Base-by-base conservation (phyloP, 805 yeast species). In the Candida lessepsii region DNA sequence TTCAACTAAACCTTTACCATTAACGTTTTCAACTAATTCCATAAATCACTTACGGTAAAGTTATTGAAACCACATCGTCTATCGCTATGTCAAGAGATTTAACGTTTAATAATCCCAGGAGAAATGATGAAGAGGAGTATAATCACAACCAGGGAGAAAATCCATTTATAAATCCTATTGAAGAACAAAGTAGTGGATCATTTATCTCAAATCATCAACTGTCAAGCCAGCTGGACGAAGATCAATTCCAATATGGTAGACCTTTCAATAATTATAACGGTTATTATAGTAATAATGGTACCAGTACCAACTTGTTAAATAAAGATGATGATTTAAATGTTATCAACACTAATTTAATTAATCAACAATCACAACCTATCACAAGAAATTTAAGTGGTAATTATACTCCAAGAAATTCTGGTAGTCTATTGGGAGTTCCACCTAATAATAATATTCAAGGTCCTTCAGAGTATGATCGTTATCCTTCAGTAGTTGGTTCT, bases 381-480 rank as follows among this genome's bases (percentile, higher is more conserved):
- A 26, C 29, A 17, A 35, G 39, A 21, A 36, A 44, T 27, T 32
- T 32, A 14, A 34, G 37, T 34, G 29, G 29, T 5, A 34, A 25
- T 18, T 24, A 24, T 17, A 34, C 42, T 9, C 38, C 43, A 20
- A 33, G 16, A 29, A 30, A 34, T 29, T 28, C 39, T 5, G 31
- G 20, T 30, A 44, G 21, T 24, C 35, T 32, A 32, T 32, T 32
- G 27, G 35, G 35, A 15, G 35, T 32, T 5, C 35, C 35, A 21
- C 25, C 17, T 24, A 25, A 42, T 16, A 47, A 41, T 37, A 51
- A 49, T 37, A 53, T 65, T 30, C 61, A 54, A n/a, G 62, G 52
- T 20, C 83, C 86, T 3, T 67, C 78, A 1, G 83, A 76, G 40
- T 82, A 67, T 51, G 87, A 82, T 57, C 67, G 89, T 50, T 83